Evolutionary conservation across 768 basidiomycete species (phyloP).

Genomic region (Tylopilus vinaceipallidus): DNA sequence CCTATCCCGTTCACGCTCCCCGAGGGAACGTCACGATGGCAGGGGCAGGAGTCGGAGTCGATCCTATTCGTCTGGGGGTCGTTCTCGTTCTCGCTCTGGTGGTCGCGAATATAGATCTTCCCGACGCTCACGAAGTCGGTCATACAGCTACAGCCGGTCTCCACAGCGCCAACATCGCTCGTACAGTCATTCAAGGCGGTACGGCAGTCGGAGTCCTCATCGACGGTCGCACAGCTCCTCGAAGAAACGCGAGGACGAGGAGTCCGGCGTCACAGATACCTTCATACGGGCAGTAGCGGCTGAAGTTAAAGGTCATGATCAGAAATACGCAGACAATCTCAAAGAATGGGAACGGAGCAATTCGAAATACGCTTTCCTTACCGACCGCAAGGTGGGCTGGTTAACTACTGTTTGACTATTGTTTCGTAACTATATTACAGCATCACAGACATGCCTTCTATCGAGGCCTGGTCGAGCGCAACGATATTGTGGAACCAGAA

Average conservation of each 20-base stretch:
- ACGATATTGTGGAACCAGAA: conserved; percentile 54
- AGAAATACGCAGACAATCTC: conserved; percentile 71
- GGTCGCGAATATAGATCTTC: conserved; percentile 27
- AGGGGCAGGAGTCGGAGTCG: conserved; percentile 27
- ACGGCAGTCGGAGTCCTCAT: conserved; percentile 47
- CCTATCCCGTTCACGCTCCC: conserved; percentile 34
- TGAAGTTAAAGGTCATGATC: conserved; percentile 79
- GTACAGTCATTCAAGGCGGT: conserved; percentile 47
- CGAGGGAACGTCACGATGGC: conserved; percentile 29
- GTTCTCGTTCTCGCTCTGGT: conserved; percentile 33
- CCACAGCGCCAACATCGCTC: conserved; percentile 43
- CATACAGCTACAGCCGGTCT: conserved; percentile 34
- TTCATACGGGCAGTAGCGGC: conserved; percentile 87
- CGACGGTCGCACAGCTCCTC: conserved; percentile 35
- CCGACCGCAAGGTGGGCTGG: conserved; percentile 48
- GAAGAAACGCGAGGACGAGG: conserved; percentile 48
- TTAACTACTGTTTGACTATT: not conserved
- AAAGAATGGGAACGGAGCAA: conserved; percentile 77
- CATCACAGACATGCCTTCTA: conserved; percentile 73
- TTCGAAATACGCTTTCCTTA: conserved; percentile 78
- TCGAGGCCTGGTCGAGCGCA: conserved; percentile 62
- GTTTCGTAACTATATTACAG: conserved; percentile 35
- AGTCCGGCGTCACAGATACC: conserved; percentile 64
- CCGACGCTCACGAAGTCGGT: conserved; percentile 27
- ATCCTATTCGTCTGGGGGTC: conserved; percentile 24